Percentiles rank a stretch among this genome's conserved stretches.
phyloP scores from a whole-genome alignment of 2,329 filamentous ascomycete genomes.

The Dactylella cylindrospora region DNA sequence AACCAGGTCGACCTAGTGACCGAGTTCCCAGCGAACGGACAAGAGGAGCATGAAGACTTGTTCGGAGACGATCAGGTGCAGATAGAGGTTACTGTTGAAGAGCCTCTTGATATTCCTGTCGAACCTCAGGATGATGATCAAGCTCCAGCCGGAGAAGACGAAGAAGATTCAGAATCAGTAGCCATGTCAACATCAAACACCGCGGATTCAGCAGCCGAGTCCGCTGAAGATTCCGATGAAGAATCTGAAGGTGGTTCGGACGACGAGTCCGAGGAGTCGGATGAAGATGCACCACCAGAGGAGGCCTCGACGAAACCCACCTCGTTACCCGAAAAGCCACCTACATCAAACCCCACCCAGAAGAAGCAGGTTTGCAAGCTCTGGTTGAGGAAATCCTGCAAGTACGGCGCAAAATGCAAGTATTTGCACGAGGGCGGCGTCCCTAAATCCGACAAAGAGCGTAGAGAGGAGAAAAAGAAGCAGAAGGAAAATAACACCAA shows the following conservation, averaged over 20 bases:
- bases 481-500: conserved; percentile 37
- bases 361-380: conserved; percentile 41
- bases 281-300: conserved; percentile 37
- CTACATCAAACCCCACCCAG: conserved; percentile 24
- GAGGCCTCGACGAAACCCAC: conserved; percentile 31
- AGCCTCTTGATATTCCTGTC: conserved; percentile 7
- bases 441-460: conserved; percentile 39
- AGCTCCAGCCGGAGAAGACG: conserved; percentile 12
- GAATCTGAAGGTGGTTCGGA: conserved; percentile 14
- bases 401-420: conserved; percentile 41
- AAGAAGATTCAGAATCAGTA: conserved; percentile 32
- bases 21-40: conserved; percentile 7
- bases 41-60: not conserved
- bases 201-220: conserved; percentile 26
- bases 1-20: conserved; percentile 31
- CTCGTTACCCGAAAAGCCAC: conserved; percentile 32
- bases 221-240: conserved; percentile 29
- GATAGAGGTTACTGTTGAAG: conserved; percentile 20
- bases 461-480: conserved; percentile 40
- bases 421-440: conserved; percentile 41
- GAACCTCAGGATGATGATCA: conserved; percentile 6
- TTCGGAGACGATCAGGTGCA: not conserved
- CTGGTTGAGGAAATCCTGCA: conserved; percentile 39
- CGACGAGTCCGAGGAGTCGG: conserved; percentile 28
- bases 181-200: conserved; percentile 37